A percentile compares a stretch with the other conserved stretches of the same genome.
These are phyloP conservation scores for Pelargonium australe DNA, from an alignment of 441 rosid genomes.

Conservation along the genomic window DNA sequence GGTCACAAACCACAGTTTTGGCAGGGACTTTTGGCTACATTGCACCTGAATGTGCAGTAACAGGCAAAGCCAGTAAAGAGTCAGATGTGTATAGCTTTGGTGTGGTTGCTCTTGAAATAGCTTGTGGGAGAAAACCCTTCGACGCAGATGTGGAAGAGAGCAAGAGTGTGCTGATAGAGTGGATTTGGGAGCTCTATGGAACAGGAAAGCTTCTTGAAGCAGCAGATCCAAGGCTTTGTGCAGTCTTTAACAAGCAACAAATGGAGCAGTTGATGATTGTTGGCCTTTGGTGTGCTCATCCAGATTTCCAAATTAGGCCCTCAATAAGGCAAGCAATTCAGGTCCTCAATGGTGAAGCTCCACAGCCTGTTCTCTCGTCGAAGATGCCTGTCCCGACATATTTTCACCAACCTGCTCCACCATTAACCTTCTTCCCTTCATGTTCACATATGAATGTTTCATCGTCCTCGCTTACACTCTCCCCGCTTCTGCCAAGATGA, in stretches of 20 bases:
- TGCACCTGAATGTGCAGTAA: too few relatives aligned
- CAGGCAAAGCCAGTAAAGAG: background rate
- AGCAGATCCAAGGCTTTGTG: background rate
- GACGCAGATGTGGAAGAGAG: background rate
- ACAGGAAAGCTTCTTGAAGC: background rate
- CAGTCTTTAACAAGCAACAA: background rate
- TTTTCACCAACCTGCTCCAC: background rate
- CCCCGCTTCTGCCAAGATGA: too few relatives aligned
- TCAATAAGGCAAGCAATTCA: background rate
- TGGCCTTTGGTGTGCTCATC: background rate
- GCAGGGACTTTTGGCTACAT: background rate
- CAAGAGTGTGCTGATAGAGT: background rate
- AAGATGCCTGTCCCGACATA: background rate
- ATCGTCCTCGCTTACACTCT: too few relatives aligned
- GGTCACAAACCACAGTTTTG: background rate
- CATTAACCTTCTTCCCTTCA: background rate
- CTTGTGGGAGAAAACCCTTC: background rate
- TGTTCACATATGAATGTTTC: too few relatives aligned
- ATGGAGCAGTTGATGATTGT: background rate
- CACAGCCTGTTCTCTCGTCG: background rate
- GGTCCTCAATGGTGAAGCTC: background rate
- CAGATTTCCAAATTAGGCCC: background rate
- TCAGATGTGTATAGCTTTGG: background rate
- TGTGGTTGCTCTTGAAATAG: background rate
- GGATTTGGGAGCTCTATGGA: background rate